Conservation (phyloP, 345 rosid genomes). For the Brassica napus region DNA sequence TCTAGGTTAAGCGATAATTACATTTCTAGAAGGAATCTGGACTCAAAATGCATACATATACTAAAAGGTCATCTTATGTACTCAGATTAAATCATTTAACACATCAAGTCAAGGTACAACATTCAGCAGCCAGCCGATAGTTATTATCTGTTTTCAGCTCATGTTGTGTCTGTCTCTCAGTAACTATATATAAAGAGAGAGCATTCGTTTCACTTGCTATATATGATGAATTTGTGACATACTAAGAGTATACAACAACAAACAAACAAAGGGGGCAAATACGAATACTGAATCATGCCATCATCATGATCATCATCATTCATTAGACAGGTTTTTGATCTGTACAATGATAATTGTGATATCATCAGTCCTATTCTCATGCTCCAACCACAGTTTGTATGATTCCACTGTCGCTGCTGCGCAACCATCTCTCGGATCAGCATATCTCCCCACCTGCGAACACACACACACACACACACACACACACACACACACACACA, state of each 20-base stretch:
- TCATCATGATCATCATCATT: constrained; percentile 36
- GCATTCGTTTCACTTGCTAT: constrained; percentile 33
- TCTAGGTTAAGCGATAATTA: too few relatives aligned
- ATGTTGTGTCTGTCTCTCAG: too few relatives aligned
- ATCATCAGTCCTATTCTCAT: constrained; percentile 95
- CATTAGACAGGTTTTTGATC: constrained; percentile 65
- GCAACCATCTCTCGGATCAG: constrained; percentile 93
- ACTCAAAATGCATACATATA: too few relatives aligned
- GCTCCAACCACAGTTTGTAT: constrained; percentile 83
- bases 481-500: constrained; percentile 14
- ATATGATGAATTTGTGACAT: constrained; percentile 22
- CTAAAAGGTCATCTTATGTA: too few relatives aligned
- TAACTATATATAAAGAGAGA: background rate
- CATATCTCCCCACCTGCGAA: constrained; percentile 64
- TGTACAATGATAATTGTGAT: constrained; percentile 89
- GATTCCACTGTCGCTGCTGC: constrained; percentile 89
- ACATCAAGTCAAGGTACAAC: too few relatives aligned
- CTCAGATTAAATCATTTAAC: too few relatives aligned
- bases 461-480: constrained; percentile 12
- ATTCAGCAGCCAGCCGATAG: too few relatives aligned
- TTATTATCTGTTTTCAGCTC: too few relatives aligned
- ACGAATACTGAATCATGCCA: background rate
- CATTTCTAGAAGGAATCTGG: too few relatives aligned
- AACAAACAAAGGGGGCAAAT: constrained; percentile 24
- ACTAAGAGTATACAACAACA: background rate